phyloP scores from a whole-genome alignment of 345 rosid species.

The Citrus hindsii region DNA sequence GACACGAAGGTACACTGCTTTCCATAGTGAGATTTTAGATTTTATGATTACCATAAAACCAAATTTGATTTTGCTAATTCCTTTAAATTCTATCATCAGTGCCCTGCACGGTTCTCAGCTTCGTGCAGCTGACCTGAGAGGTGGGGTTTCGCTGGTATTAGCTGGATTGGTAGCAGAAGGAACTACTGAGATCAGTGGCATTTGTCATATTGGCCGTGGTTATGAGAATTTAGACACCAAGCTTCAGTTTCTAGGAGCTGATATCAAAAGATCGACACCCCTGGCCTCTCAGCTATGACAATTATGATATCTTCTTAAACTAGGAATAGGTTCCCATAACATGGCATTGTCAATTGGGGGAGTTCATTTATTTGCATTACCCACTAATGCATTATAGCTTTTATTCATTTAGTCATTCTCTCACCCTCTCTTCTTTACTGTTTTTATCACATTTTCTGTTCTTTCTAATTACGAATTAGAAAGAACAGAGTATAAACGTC shows the following conservation, averaged over 20 bases:
- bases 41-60: background rate
- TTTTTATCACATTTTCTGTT: no score
- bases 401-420: background rate
- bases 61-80: background rate
- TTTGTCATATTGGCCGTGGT: constrained; percentile 26
- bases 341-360: no score
- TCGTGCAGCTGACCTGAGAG: constrained; percentile 27
- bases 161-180: constrained; percentile 32
- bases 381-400: background rate
- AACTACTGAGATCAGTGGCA: constrained; percentile 18
- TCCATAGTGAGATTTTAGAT: background rate
- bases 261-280: constrained; percentile 16
- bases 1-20: constrained; percentile 13
- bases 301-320: background rate
- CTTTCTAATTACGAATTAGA: no score
- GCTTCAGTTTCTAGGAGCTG: constrained; percentile 27
- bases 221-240: constrained; percentile 25
- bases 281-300: background rate
- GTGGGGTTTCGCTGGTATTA: constrained; percentile 24
- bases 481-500: no score
- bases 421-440: no score
- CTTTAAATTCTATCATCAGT: constrained; percentile 4
- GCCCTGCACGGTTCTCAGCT: constrained; percentile 13
- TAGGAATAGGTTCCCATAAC: background rate
- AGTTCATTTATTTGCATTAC: background rate